Conservation (phyloP, 2,329 filamentous ascomycete genomes). For the Aspergillus sp. region DNA sequence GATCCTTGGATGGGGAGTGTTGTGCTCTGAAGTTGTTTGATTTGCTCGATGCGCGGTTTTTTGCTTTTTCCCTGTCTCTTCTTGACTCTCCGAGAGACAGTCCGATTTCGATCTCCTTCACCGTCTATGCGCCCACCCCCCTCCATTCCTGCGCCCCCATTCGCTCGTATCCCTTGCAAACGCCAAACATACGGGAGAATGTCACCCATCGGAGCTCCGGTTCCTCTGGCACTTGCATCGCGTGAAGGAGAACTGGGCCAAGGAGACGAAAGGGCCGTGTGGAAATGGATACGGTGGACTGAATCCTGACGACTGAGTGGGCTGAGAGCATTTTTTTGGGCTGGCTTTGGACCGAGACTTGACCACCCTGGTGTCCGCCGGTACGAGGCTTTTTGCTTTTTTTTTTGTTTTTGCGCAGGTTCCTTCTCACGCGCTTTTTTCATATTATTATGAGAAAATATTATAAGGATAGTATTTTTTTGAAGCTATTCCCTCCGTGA, state of each 20-base stretch:
- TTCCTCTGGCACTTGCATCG: not conserved
- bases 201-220: not conserved
- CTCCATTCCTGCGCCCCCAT: not conserved
- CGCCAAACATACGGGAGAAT: not conserved
- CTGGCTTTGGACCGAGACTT: too few relatives aligned
- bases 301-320: not conserved
- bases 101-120: not conserved
- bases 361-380: too few relatives aligned
- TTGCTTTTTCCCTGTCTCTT: not conserved
- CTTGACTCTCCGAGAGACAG: too few relatives aligned
- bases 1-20: not conserved
- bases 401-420: too few relatives aligned
- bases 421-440: not conserved
- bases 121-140: not conserved
- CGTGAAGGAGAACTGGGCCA: not conserved
- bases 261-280: not conserved
- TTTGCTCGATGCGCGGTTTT: not conserved
- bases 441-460: not conserved
- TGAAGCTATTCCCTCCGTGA: too few relatives aligned
- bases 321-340: too few relatives aligned
- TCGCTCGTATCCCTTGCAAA: not conserved
- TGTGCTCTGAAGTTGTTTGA: not conserved
- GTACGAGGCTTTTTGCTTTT: too few relatives aligned
- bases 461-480: too few relatives aligned
- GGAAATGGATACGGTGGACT: not conserved